These are phyloP conservation scores for Macrophomina tecta DNA, from an alignment of 2,329 filamentous ascomycete genomes.

Conservation along the genomic window DNA sequence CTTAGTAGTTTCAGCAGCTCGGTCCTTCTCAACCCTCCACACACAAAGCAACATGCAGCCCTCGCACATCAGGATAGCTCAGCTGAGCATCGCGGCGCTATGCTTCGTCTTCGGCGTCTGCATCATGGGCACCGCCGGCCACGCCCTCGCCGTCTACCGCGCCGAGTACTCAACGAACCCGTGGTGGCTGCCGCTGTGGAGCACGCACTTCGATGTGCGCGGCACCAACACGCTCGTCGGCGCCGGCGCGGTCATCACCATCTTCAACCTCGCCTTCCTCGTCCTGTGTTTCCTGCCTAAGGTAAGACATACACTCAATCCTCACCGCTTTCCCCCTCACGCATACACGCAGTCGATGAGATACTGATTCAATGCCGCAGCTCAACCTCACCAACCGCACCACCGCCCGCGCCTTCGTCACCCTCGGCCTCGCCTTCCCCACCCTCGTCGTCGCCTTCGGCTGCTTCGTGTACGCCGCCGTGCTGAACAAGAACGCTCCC, in stretches of 20 bases:
- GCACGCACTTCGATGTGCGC: slow-evolving; percentile 53
- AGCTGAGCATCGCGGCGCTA: slow-evolving; percentile 42
- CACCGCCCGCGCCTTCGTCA: slow-evolving; percentile 47
- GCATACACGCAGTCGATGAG: too few species aligned
- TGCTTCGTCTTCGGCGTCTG: slow-evolving; percentile 44
- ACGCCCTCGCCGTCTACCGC: slow-evolving; percentile 52
- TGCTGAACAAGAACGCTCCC: slow-evolving; percentile 43
- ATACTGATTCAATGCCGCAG: slow-evolving; percentile 30
- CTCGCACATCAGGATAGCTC: slow-evolving; percentile 43
- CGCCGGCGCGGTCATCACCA: slow-evolving; percentile 44
- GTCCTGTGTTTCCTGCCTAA: slow-evolving; percentile 43
- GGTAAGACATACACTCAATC: slow-evolving; percentile 30
- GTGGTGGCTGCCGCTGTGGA: slow-evolving; percentile 58
- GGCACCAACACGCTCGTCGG: slow-evolving; percentile 52
- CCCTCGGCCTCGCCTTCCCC: slow-evolving; percentile 44
- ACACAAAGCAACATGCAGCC: slow-evolving; percentile 44
- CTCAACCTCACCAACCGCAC: slow-evolving; percentile 41
- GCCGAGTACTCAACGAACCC: slow-evolving; percentile 50
- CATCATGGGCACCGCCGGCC: slow-evolving; percentile 51
- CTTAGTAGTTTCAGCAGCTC: background rate
- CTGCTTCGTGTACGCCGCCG: slow-evolving; percentile 48
- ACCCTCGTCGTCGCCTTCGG: slow-evolving; percentile 48
- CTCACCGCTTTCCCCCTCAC: too few species aligned
- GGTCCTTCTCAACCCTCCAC: background rate
- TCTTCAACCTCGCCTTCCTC: slow-evolving; percentile 47